Base-by-base conservation (phyloP, 148 eudicot species). In the Heliamphora exappendiculata region DNA sequence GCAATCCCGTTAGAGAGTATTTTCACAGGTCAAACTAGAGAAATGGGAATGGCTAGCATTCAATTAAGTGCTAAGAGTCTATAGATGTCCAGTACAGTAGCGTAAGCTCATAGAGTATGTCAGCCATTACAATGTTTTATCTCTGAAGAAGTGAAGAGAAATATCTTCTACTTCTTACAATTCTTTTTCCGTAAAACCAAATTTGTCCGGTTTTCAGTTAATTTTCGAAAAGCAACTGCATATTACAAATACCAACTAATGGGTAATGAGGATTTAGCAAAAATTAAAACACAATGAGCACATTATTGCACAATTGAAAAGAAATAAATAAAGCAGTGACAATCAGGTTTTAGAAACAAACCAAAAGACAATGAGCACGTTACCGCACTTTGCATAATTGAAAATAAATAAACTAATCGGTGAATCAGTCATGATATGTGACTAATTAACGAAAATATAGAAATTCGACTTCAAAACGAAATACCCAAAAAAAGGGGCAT, bases 401-500 rank as follows among this genome's bases (percentile, higher is more conserved):
- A 12, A 7, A 19, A 37, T 37, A 19, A 41, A 68, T 11, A 14
- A 7, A 31, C 11, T 22, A 24, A 49, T 5, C 6, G 47, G 34
- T 16, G 5, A 49, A 19, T 33, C 7, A 49, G 24, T 70, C 26
- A 47, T 31, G 1, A 45, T 26, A 31, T 29, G 14, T 0, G 49
- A 47, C 59, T 19, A 22, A 49, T 19, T 7, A 45, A 44, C 19
- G 41, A 59, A 78, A 49, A 57, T 2, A 20, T 5, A 10, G 20
- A 13, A 7, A 33, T 1, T 28, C 7, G 7, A 45, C n/a, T n/a
- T n/a, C n/a, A n/a, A n/a, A n/a, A n/a, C n/a, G n/a, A n/a, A n/a
- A n/a, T n/a, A n/a, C n/a, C n/a, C 45, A 72, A 33, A 10, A 19
- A 8, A n/a, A 37, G 69, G 22, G 33, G 49, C 82, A 22, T 79